A percentile compares a stretch with the other conserved stretches of the same genome.
phyloP scores from a whole-genome alignment of 495 filamentous ascomycete genomes.

The Neurospora sp. region DNA sequence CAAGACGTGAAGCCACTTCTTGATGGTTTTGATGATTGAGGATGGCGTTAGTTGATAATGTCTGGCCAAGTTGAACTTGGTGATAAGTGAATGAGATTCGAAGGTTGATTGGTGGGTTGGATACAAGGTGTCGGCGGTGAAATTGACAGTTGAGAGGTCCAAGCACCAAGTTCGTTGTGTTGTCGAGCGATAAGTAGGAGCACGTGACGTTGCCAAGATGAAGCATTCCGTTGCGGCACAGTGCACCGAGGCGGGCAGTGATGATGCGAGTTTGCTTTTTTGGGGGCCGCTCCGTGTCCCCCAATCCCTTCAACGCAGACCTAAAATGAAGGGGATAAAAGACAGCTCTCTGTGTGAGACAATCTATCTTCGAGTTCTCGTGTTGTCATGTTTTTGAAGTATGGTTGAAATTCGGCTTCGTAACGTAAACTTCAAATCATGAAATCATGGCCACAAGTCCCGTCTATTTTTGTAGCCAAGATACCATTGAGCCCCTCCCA shows the following conservation, averaged over 20 bases:
- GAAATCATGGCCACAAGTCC: not conserved
- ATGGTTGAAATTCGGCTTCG: not conserved
- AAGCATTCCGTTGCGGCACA: not conserved
- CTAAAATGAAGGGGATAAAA: not conserved
- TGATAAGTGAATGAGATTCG: not conserved
- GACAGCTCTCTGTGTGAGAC: not conserved
- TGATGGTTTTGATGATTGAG: not conserved
- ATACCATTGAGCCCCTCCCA: not conserved
- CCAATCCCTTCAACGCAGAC: not conserved
- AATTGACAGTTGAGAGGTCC: not conserved
- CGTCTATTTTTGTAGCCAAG: not conserved
- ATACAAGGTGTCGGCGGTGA: not conserved
- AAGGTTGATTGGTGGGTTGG: not conserved
- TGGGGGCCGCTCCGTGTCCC: not conserved
- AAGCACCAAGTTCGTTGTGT: not conserved
- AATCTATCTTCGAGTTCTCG: not conserved
- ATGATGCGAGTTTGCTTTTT: not conserved
- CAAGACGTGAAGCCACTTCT: not conserved
- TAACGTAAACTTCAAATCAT: not conserved
- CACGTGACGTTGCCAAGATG: not conserved
- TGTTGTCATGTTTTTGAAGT: not conserved
- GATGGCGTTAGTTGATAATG: not conserved
- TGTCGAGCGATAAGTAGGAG: not conserved
- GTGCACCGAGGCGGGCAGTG: not conserved
- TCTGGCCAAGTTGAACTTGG: not conserved